These are phyloP conservation scores for Circinella minor DNA, from an alignment of 371 early-diverging fungal species.

Conservation along the genomic window DNA sequence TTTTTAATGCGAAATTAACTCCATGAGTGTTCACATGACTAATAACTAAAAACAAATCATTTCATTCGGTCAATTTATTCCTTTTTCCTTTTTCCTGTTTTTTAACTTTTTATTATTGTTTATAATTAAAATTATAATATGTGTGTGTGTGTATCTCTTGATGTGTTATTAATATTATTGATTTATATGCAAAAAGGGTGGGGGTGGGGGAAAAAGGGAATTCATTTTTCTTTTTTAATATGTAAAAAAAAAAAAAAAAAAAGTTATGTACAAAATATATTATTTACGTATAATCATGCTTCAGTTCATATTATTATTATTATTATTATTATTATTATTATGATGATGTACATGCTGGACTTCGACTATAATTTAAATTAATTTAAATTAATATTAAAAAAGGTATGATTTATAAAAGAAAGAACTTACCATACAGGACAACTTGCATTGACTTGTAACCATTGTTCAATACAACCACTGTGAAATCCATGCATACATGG, in stretches of 20 bases:
- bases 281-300: not conserved
- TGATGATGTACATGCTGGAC: not conserved
- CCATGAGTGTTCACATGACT: not conserved
- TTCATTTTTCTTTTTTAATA: too few species aligned
- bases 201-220: too few species aligned
- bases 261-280: too few species aligned
- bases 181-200: not conserved
- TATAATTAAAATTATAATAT: not conserved
- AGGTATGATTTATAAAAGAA: too few species aligned
- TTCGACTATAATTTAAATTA: too few species aligned
- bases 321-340: not conserved
- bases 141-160: not conserved
- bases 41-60: not conserved
- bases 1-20: not conserved
- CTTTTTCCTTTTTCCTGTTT: not conserved
- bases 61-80: not conserved
- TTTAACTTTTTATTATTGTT: not conserved
- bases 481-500: constrained; percentile 33
- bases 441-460: constrained; percentile 21
- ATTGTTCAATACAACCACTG: constrained; percentile 22
- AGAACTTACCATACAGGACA: constrained; percentile 31
- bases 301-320: not conserved
- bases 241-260: too few species aligned
- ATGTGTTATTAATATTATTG: not conserved
- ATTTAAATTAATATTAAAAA: too few species aligned